Evolutionary conservation across 2,329 filamentous ascomycete genomes (phyloP).

Genomic region (Microcyclospora pomicola): DNA sequence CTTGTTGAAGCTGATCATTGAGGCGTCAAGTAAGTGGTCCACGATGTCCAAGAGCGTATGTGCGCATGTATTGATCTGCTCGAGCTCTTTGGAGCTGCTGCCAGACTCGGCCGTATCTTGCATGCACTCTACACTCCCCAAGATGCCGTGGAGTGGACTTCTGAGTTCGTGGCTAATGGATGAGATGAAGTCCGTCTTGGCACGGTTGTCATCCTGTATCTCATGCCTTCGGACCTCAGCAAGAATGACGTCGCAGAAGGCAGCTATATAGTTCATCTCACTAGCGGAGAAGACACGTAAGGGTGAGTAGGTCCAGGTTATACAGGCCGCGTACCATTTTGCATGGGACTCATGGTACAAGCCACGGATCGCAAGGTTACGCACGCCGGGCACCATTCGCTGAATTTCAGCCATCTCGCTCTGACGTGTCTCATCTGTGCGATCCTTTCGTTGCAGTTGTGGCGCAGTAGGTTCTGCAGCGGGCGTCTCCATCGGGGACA

Average conservation of each 20-base stretch:
- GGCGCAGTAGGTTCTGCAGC: neutral
- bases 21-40: slow-evolving; percentile 29
- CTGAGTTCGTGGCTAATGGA: slow-evolving; percentile 28
- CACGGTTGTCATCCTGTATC: slow-evolving; percentile 29
- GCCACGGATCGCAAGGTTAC: slow-evolving; percentile 37
- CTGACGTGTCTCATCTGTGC: neutral
- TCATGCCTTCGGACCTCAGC: slow-evolving; percentile 42
- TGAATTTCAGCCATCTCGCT: slow-evolving; percentile 14
- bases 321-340: slow-evolving; percentile 30
- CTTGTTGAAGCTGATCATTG: slow-evolving; percentile 25
- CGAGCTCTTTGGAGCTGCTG: neutral
- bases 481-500: too few relatives aligned
- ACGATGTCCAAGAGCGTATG: slow-evolving; percentile 29
- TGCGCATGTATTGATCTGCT: slow-evolving; percentile 24
- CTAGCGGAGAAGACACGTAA: slow-evolving; percentile 24
- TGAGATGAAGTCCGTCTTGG: slow-evolving; percentile 28
- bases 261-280: slow-evolving; percentile 15
- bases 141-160: slow-evolving; percentile 16
- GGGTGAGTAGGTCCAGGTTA: slow-evolving; percentile 29
- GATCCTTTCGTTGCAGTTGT: neutral
- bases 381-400: slow-evolving; percentile 31
- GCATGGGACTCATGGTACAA: slow-evolving; percentile 37
- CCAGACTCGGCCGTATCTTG: slow-evolving; percentile 16
- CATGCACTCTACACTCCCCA: slow-evolving; percentile 26
- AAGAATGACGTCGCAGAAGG: slow-evolving; percentile 43